A percentile compares a stretch with the other conserved stretches of the same genome.
phyloP scores from a whole-genome alignment of 768 basidiomycete species.

The Tylopilus felleus region DNA sequence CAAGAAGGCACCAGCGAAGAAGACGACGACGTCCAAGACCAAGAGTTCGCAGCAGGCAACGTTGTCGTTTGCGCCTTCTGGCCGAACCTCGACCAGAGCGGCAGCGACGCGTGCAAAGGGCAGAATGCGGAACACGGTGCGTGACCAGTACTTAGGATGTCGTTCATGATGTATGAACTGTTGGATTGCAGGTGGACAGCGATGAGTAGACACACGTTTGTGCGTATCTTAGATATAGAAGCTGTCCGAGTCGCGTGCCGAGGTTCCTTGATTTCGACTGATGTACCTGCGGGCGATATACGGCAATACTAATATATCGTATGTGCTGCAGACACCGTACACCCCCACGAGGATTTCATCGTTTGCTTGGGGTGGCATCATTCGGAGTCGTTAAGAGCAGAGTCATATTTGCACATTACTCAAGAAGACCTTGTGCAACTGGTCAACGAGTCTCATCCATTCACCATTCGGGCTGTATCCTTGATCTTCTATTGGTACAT shows the following conservation, averaged over 20 bases:
- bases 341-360: too few relatives aligned
- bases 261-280: not conserved
- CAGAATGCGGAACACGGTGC: slow-evolving; percentile 50
- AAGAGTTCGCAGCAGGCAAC: slow-evolving; percentile 42
- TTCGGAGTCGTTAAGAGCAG: too few relatives aligned
- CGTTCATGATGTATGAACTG: not conserved
- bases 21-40: slow-evolving; percentile 33
- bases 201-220: slow-evolving; percentile 21
- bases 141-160: slow-evolving; percentile 12
- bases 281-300: not conserved
- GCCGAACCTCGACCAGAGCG: slow-evolving; percentile 53
- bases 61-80: slow-evolving; percentile 60
- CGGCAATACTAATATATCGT: not conserved
- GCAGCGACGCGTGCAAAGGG: slow-evolving; percentile 68
- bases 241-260: not conserved
- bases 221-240: not conserved
- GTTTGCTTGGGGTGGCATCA: too few relatives aligned
- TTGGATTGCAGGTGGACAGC: slow-evolving; percentile 23
- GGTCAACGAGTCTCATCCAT: too few relatives aligned
- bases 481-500: too few relatives aligned
- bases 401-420: too few relatives aligned
- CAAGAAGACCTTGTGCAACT: too few relatives aligned
- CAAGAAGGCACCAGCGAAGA: slow-evolving; percentile 57
- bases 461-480: too few relatives aligned
- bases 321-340: not conserved